Evolutionary conservation across 2,329 filamentous ascomycete genomes (phyloP).

Genomic region (Hansfordia pulvinata): DNA sequence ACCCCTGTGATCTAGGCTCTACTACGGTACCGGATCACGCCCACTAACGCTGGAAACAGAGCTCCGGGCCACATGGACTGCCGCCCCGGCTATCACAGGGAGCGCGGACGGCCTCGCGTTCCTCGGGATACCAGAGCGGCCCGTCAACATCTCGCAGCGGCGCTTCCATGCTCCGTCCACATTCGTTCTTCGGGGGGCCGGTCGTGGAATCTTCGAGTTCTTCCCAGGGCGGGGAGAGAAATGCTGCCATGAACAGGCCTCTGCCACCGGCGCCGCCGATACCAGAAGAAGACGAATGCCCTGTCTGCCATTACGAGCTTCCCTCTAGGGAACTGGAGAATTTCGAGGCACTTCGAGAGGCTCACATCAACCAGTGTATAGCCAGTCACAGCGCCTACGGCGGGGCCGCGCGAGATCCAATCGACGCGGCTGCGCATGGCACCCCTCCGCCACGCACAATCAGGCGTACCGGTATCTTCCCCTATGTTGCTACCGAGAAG

Average conservation of each 20-base stretch:
- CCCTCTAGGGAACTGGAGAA: slow-evolving; percentile 41
- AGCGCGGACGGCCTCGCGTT: too few species aligned
- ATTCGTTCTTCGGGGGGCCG: slow-evolving; percentile 5
- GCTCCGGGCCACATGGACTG: too few species aligned
- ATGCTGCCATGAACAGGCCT: slow-evolving; percentile 19
- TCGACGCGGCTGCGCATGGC: slow-evolving; percentile 8
- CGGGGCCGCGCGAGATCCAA: slow-evolving; percentile 13
- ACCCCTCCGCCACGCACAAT: slow-evolving; percentile 19
- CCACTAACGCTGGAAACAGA: too few species aligned
- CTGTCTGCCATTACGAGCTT: slow-evolving; percentile 60
- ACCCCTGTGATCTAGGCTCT: too few species aligned
- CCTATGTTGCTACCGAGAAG: slow-evolving; percentile 52
- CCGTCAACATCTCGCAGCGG: too few species aligned
- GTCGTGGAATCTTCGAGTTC: slow-evolving; percentile 21
- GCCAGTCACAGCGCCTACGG: slow-evolving; percentile 36
- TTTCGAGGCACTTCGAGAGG: slow-evolving; percentile 39
- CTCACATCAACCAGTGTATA: slow-evolving; percentile 47
- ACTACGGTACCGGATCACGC: too few species aligned
- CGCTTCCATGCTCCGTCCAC: background rate
- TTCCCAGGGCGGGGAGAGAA: too few species aligned
- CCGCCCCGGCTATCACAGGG: too few species aligned
- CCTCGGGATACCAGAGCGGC: too few species aligned
- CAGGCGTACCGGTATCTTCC: slow-evolving; percentile 46
- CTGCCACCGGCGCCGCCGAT: slow-evolving; percentile 31
- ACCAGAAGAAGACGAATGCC: slow-evolving; percentile 66